A percentile compares a stretch with the other conserved stretches of the same genome.
Evolutionary conservation across 2,329 filamentous ascomycete species (phyloP).

Genomic region (Paradendryphiella salina): DNA sequence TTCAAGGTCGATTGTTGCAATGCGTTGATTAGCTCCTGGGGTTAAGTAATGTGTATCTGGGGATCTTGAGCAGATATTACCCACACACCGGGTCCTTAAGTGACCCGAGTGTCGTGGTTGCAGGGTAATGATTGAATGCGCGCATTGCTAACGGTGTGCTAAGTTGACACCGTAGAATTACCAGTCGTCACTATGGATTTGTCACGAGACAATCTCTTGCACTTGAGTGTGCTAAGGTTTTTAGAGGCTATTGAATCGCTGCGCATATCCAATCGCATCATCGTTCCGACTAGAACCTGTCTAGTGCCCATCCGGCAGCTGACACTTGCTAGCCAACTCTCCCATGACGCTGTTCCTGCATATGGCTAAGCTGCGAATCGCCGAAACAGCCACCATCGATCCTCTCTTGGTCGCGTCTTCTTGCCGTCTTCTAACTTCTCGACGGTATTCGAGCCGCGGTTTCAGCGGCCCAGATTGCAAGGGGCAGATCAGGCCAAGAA

Average conservation of each 20-base stretch:
- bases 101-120: too few species aligned
- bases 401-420: slow-evolving; percentile 6
- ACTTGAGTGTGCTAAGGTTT: neutral
- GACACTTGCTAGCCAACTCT: neutral
- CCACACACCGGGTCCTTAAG: too few species aligned
- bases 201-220: neutral
- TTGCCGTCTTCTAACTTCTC: neutral
- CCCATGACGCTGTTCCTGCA: slow-evolving; percentile 8
- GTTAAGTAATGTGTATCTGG: too few species aligned
- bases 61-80: too few species aligned
- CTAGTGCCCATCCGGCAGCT: slow-evolving; percentile 1
- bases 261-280: slow-evolving; percentile 1
- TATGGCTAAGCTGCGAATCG: slow-evolving; percentile 4
- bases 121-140: too few species aligned
- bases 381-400: slow-evolving; percentile 6
- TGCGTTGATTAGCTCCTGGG: neutral
- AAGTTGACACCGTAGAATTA: neutral
- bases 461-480: neutral
- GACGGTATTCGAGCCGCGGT: neutral
- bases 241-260: neutral
- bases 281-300: neutral
- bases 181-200: neutral
- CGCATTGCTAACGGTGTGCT: too few species aligned
- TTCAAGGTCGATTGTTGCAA: neutral
- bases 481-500: neutral